A percentile compares a stretch with the other conserved stretches of the same genome.
Evolutionary conservation across 176 grass and related monocot genomes (phyloP).

Genomic region (Cenchrus fungigraminus): DNA sequence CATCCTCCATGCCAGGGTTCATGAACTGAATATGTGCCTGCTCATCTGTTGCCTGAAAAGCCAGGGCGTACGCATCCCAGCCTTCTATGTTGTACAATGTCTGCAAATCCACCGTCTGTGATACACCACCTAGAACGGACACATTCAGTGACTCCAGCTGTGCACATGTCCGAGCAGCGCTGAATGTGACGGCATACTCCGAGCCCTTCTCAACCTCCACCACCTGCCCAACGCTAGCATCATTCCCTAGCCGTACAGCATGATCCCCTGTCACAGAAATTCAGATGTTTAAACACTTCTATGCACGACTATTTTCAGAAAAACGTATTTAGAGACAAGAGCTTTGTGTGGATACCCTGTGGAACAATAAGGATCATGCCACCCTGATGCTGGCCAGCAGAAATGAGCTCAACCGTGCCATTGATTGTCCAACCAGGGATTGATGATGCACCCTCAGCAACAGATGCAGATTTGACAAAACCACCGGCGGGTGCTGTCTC

Average conservation of each 20-base stretch:
- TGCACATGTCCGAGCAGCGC: slow-evolving; percentile 90
- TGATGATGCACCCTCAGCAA: slow-evolving; percentile 67
- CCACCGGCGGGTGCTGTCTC: slow-evolving; percentile 74
- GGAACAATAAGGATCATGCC: slow-evolving; percentile 99
- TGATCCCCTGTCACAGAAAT: slow-evolving; percentile 64
- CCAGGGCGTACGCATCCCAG: slow-evolving; percentile 94
- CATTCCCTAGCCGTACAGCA: slow-evolving; percentile 86
- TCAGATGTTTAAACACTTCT: neutral
- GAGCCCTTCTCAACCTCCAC: slow-evolving; percentile 87
- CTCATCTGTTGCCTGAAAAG: slow-evolving; percentile 80
- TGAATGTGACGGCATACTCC: slow-evolving; percentile 87
- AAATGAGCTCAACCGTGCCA: slow-evolving; percentile 89
- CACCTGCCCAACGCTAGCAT: slow-evolving; percentile 74
- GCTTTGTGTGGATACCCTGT: slow-evolving; percentile 57
- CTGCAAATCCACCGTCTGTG: slow-evolving; percentile 83
- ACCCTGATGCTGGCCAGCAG: slow-evolving; percentile 87
- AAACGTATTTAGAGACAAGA: slow-evolving; percentile 9
- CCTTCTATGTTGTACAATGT: slow-evolving; percentile 98
- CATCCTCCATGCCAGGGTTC: slow-evolving; percentile 99
- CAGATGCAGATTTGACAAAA: slow-evolving; percentile 59
- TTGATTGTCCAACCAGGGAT: slow-evolving; percentile 91
- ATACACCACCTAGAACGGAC: slow-evolving; percentile 55
- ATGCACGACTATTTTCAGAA: neutral
- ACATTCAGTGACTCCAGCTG: slow-evolving; percentile 91
- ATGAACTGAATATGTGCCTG: slow-evolving; percentile 68